These are phyloP conservation scores for Sphaerulina vaccinii DNA, from an alignment of 2,329 filamentous ascomycete species.

Conservation along the genomic window DNA sequence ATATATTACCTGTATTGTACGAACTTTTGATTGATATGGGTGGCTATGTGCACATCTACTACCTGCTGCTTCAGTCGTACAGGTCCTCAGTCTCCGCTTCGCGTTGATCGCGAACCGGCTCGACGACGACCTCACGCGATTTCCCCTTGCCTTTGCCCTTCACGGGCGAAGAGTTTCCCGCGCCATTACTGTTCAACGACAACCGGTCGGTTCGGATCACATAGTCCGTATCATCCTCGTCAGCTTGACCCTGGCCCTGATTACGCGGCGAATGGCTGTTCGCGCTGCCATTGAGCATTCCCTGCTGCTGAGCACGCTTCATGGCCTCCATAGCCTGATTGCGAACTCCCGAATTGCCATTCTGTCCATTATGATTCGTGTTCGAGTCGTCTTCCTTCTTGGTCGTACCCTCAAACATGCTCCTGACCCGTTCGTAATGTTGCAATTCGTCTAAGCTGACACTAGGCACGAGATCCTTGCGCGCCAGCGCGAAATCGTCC, in stretches of 20 bases:
- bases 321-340: constrained; percentile 18
- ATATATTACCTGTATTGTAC: too few species aligned
- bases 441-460: constrained; percentile 88
- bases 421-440: constrained; percentile 84
- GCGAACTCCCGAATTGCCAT: constrained; percentile 10
- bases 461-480: constrained; percentile 83
- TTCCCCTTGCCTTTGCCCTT: constrained; percentile 40
- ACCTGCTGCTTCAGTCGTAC: constrained; percentile 38
- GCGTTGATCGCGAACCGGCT: constrained; percentile 27
- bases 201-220: constrained; percentile 43
- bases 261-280: background rate
- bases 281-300: constrained; percentile 15
- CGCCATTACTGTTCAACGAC: constrained; percentile 30
- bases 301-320: constrained; percentile 17
- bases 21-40: too few species aligned
- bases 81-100: constrained; percentile 44
- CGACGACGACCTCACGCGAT: constrained; percentile 27
- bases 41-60: too few species aligned
- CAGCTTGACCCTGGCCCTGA: constrained; percentile 19
- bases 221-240: constrained; percentile 40
- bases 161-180: constrained; percentile 28
- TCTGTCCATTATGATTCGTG: background rate
- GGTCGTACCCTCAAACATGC: constrained; percentile 70
- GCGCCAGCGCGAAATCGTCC: constrained; percentile 79
- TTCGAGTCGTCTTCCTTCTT: constrained; percentile 42